A percentile compares a stretch with the other conserved stretches of the same genome.
Evolutionary conservation across 208 protist genomes (phyloP).

Genomic region (Wallacemonas sp.): DNA sequence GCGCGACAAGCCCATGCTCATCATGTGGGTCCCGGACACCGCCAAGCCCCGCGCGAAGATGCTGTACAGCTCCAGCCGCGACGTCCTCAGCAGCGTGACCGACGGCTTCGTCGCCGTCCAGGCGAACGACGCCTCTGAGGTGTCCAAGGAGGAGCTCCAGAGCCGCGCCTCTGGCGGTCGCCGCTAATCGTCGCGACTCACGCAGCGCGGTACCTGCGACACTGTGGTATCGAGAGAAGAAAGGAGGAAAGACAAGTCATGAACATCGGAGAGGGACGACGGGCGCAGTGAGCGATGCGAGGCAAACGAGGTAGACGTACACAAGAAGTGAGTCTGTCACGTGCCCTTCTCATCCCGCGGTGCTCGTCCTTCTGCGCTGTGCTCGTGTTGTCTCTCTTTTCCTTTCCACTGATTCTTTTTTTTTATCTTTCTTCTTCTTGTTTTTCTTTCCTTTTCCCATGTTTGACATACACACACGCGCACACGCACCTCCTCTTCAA

Average conservation of each 20-base stretch:
- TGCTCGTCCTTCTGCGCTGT: no score
- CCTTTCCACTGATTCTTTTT: not conserved
- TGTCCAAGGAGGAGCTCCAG: slow-evolving; percentile 57
- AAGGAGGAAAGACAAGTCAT: slow-evolving; percentile 11
- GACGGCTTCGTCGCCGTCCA: slow-evolving; percentile 88
- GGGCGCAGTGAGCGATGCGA: no score
- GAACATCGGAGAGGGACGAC: not conserved
- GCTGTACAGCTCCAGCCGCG: slow-evolving; percentile 84
- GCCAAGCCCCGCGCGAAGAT: slow-evolving; percentile 81
- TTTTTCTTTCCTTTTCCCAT: not conserved
- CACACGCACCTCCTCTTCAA: not conserved
- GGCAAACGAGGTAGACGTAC: no score
- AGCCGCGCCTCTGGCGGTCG: slow-evolving; percentile 24
- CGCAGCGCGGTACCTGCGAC: no score
- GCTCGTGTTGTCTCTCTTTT: not conserved
- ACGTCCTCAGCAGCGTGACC: slow-evolving; percentile 62
- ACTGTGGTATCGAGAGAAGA: slow-evolving; percentile 5
- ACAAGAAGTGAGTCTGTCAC: no score
- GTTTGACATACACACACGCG: not conserved
- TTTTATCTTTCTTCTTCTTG: not conserved
- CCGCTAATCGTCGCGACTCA: no score
- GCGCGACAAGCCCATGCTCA: slow-evolving; percentile 87
- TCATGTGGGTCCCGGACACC: slow-evolving; percentile 87
- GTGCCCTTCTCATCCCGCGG: no score
- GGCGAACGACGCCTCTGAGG: slow-evolving; percentile 74